Evolutionary conservation across 2,329 filamentous ascomycete species (phyloP).

Genomic region (Graphium sp.): DNA sequence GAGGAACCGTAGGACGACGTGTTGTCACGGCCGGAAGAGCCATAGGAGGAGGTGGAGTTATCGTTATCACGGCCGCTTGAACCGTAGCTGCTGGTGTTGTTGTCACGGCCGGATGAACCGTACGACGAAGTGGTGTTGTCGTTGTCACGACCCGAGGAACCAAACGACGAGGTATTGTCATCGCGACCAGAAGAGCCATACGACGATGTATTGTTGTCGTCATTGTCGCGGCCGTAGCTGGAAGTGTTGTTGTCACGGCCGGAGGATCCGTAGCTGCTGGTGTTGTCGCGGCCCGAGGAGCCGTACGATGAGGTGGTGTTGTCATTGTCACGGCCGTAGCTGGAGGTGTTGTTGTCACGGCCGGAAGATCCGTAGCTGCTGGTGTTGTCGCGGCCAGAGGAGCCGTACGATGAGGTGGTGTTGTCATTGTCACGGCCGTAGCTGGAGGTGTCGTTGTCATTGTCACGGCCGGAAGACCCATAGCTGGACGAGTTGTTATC

Average conservation of each 20-base stretch:
- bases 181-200: background rate
- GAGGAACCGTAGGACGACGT: conserved; percentile 9
- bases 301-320: conserved; percentile 6
- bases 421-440: conserved; percentile 8
- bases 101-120: conserved; percentile 5
- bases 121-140: conserved; percentile 5
- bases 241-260: conserved; percentile 6
- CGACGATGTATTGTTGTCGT: too few relatives aligned
- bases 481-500: conserved; percentile 7
- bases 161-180: conserved; percentile 6
- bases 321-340: conserved; percentile 6
- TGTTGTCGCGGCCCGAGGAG: conserved; percentile 7
- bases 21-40: conserved; percentile 7
- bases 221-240: conserved; percentile 7
- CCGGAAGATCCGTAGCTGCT: conserved; percentile 9
- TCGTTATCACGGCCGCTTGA: conserved; percentile 6
- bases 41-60: conserved; percentile 6
- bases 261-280: conserved; percentile 8
- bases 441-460: conserved; percentile 5
- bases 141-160: conserved; percentile 8
- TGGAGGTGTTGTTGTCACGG: conserved; percentile 9
- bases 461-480: conserved; percentile 2
- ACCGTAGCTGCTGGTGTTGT: conserved; percentile 8
- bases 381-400: conserved; percentile 6
- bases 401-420: conserved; percentile 3